These are phyloP conservation scores for Phaseolus lunatus DNA, from an alignment of 306 rosid genomes.

Conservation along the genomic window DNA sequence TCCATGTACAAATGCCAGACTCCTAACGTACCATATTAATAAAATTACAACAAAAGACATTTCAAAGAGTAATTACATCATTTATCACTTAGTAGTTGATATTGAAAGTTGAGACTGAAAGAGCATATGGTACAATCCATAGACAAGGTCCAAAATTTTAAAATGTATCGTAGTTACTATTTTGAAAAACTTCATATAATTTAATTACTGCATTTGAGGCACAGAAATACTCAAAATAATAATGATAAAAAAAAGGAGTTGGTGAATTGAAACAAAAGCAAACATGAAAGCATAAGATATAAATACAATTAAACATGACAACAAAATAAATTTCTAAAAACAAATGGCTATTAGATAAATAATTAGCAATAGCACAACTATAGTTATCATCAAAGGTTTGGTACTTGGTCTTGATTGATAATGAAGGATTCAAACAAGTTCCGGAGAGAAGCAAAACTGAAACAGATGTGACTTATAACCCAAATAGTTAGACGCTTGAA, in stretches of 20 bases:
- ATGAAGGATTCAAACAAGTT: conserved; percentile 23
- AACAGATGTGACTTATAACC: conserved; percentile 6
- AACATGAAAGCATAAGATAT: not conserved
- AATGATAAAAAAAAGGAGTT: not conserved
- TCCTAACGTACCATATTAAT: not conserved
- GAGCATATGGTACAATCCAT: conserved; percentile 7
- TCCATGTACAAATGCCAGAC: conserved; percentile 30
- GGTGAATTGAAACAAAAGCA: conserved; percentile 9
- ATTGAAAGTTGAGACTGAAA: not conserved
- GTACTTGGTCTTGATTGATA: not conserved
- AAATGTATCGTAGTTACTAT: not conserved
- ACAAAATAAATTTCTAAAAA: conserved; percentile 21
- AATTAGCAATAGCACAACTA: conserved; percentile 15
- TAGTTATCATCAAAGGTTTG: conserved; percentile 21
- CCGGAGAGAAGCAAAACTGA: conserved; percentile 1
- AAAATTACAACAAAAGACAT: conserved; percentile 3
- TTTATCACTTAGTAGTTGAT: conserved; percentile 12
- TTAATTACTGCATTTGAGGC: not conserved
- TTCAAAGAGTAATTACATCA: conserved; percentile 9
- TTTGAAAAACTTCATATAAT: not conserved
- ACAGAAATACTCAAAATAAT: not conserved
- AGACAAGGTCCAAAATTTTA: not conserved
- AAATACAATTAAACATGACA: conserved; percentile 5
- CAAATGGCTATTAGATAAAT: conserved; percentile 7
- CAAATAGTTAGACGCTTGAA: not conserved